Evolutionary conservation across 2,329 filamentous ascomycete species (phyloP), one percentile per base, ranked within the genome.

Genomic region (Phialocephala sp.): DNA sequence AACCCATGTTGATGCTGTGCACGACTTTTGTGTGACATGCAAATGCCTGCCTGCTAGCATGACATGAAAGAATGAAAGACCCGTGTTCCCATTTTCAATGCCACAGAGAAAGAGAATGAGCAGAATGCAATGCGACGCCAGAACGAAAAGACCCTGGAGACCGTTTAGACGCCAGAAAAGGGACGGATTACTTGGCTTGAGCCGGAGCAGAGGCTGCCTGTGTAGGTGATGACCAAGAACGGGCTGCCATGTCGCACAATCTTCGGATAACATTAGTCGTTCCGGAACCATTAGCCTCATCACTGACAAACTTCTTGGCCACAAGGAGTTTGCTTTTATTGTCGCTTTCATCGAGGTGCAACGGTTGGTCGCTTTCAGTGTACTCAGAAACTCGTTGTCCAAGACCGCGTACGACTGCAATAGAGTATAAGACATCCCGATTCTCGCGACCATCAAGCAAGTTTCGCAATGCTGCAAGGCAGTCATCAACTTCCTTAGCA

Each of bases 401-500:
- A 59, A 93, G 83, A 68, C 94, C 88, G 32, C 93, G 88, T 18
- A 91, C 88, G 63, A 97, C 87, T 9, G 91, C 92, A 70, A 97
- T 90, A 0, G 92, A 95, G 79, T 97, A 97, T 64, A 97, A 86
- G 20, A 97, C 90, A 76, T 97, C 93, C 61, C 94, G 88, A 73
- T 94, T 95, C 79, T 97, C 94, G 27, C 90, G 86, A 57, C 90
- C 90, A 71, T 93, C 91, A 14, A 97, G 83, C 24, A 94, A 83
- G 63, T 84, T 84, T 37, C 92, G 88, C 77, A 93, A 86, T 60
- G 84, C 84, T 4, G 78, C 78, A 36, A 97, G 80, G 1, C 87
- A 85, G 32, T 88, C 84, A 61, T 93, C 89, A 41, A 92, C 86
- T 62, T 85, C 82, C 71, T 84, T 87, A 65, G 79, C 80, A 6